phyloP scores from a whole-genome alignment of 2,329 filamentous ascomycete species.

The Diaporthe sp. region DNA sequence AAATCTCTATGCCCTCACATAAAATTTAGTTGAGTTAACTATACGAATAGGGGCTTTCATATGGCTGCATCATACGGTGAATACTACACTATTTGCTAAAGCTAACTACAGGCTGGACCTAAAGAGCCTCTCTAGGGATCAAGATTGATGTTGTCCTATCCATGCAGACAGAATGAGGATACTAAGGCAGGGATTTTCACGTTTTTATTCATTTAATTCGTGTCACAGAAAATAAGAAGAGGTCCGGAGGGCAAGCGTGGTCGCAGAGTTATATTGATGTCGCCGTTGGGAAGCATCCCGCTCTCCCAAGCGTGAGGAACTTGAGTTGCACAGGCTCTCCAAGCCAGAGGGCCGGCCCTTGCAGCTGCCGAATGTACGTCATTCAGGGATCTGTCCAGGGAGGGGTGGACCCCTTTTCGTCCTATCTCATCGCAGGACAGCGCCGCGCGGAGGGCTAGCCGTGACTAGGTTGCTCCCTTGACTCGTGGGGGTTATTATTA shows the following conservation, averaged over 20 bases:
- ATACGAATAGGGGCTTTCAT: no score
- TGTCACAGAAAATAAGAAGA: neutral
- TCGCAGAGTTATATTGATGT: neutral
- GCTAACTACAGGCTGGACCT: no score
- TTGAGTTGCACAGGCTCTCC: slow-evolving; percentile 14
- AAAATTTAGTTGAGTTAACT: no score
- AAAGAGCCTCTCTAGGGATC: no score
- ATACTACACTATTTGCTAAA: no score
- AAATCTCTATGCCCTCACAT: no score
- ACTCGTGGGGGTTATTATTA: slow-evolving; percentile 24
- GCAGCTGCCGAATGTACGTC: slow-evolving; percentile 2
- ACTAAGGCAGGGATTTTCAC: no score
- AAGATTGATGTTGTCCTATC: no score
- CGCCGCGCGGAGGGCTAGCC: neutral
- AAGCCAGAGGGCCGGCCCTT: neutral
- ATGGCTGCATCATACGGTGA: no score
- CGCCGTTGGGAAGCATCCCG: neutral
- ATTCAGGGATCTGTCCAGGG: slow-evolving; percentile 19
- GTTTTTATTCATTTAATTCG: no score
- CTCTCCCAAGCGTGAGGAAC: neutral
- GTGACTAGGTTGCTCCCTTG: neutral
- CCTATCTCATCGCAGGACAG: slow-evolving; percentile 2
- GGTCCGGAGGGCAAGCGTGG: neutral
- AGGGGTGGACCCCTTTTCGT: slow-evolving; percentile 13
- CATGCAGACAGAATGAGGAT: no score